Evolutionary conservation across 495 filamentous ascomycete genomes (phyloP), one percentile per base, ranked within the genome.

Genomic region (Astrothelium subdiscretum): DNA sequence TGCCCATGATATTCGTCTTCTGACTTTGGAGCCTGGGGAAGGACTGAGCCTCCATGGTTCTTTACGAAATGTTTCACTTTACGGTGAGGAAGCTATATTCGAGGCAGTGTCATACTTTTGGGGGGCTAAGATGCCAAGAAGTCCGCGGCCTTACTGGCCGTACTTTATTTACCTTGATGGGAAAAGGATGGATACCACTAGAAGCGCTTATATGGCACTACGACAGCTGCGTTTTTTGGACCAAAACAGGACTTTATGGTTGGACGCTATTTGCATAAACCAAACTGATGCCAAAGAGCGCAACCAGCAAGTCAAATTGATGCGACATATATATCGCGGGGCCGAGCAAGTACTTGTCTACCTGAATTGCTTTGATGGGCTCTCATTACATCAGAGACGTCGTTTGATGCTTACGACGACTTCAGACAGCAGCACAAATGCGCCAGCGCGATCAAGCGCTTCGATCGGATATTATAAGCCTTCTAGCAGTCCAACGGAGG

Each of bases 261-360:
- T 62, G 15, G 60, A 62, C 35, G 18, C n/a, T 3, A 22, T 62
- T 29, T 62, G 60, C 60, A 62, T 57, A 12, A 58, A 62, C 20
- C 60, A 62, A 58, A 24, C 10, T 11, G 31, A 62, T 26, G 32
- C 18, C 6, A 6, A 57, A 38, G 60, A 62, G 31, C 44, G 48
- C 15, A 32, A 32, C 22, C 27, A 35, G 31, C 60, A 62, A 5
- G 48, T 62, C 27, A 35, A 12, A 22, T 10, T 38, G 43, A 62
- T 62, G 60, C 18, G 60, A 2, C 1, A 62, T 31, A 57, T 62
- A 26, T 62, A 31, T 35, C 12, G 22, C 12, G 32, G 32, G 1
- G 32, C 58, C 11, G 13, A 11, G n/a, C 24, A 42, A 42, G 58
- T 60, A 15, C 11, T 60, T 26, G 31, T 42, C 42, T 60, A 20